These are phyloP conservation scores for Symbiodinium pilosum DNA, from an alignment of 73 alveolate species.

Conservation along the genomic window DNA sequence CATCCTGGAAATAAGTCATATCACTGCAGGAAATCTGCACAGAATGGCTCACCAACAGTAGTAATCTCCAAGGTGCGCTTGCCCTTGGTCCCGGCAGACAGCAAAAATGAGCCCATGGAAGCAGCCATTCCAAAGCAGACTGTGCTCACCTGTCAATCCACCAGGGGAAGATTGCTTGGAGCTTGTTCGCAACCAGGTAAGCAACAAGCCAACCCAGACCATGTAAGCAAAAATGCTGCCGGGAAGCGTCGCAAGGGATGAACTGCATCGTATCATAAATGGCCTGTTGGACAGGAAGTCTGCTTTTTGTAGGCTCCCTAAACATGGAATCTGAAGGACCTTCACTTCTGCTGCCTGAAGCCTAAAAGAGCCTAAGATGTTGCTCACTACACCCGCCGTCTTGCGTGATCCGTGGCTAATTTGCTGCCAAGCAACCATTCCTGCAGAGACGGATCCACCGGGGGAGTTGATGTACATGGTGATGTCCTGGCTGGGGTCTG, in stretches of 20 bases:
- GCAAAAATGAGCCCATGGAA: slow-evolving; percentile 92
- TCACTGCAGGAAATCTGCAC: no score
- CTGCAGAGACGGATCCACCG: slow-evolving; percentile 92
- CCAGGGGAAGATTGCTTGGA: neutral
- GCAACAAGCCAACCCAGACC: neutral
- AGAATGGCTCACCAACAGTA: no score
- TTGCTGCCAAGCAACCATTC: slow-evolving; percentile 41
- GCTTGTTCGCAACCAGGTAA: neutral
- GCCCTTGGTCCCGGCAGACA: slow-evolving; percentile 95
- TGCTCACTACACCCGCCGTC: no score
- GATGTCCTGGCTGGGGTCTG: slow-evolving; percentile 68
- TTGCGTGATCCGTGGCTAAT: no score
- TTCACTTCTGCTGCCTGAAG: no score
- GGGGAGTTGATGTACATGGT: slow-evolving; percentile 91
- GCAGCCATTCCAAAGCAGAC: slow-evolving; percentile 93
- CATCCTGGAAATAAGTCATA: no score
- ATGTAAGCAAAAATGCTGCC: neutral
- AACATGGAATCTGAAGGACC: no score
- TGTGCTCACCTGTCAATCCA: slow-evolving; percentile 23
- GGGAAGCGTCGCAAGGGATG: slow-evolving; percentile 23
- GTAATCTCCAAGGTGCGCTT: slow-evolving; percentile 67
- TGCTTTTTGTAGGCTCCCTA: no score
- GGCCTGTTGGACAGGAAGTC: slow-evolving; percentile 7
- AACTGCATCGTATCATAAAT: slow-evolving; percentile 94
- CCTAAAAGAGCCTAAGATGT: no score